A percentile compares a stretch with the other conserved stretches of the same genome.
Conservation (phyloP, 2,329 filamentous ascomycete genomes). For the Sporothrix sp. region DNA sequence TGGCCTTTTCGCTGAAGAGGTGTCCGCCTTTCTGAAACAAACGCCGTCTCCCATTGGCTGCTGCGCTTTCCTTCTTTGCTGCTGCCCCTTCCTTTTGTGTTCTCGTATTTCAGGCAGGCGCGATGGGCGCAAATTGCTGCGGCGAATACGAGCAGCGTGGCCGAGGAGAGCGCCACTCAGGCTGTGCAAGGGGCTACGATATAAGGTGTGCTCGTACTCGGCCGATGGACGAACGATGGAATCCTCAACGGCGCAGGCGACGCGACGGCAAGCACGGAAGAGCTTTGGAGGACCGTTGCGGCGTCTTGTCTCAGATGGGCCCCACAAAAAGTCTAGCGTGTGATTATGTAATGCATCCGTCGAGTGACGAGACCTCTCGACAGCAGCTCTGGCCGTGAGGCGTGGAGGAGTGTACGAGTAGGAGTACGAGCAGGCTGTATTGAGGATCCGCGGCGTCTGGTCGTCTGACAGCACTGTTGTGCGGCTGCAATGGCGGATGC, state of each 20-base stretch:
- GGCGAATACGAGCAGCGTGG: background rate
- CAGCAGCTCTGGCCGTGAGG: too few relatives aligned
- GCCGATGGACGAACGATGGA: too few relatives aligned
- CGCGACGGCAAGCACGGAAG: background rate
- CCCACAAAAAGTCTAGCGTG: background rate
- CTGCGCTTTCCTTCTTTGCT: conserved; percentile 3
- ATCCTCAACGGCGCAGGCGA: background rate
- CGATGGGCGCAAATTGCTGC: background rate
- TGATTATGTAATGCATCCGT: too few relatives aligned
- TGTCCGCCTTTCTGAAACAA: conserved; percentile 11
- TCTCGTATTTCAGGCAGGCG: background rate
- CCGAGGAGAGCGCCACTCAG: background rate
- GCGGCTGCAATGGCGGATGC: too few relatives aligned
- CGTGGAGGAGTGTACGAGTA: too few relatives aligned
- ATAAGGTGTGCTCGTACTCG: too few relatives aligned
- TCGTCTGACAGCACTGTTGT: too few relatives aligned
- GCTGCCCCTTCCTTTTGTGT: background rate
- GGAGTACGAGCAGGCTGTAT: too few relatives aligned
- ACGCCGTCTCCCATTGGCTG: conserved; percentile 8
- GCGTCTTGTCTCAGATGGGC: conserved; percentile 8
- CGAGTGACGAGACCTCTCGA: too few relatives aligned
- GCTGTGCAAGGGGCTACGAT: background rate
- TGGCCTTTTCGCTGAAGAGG: background rate
- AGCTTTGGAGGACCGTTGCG: background rate
- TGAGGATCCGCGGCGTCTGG: too few relatives aligned